phyloP scores from a whole-genome alignment of 441 rosid genomes.

The Mallotus japonicus region DNA sequence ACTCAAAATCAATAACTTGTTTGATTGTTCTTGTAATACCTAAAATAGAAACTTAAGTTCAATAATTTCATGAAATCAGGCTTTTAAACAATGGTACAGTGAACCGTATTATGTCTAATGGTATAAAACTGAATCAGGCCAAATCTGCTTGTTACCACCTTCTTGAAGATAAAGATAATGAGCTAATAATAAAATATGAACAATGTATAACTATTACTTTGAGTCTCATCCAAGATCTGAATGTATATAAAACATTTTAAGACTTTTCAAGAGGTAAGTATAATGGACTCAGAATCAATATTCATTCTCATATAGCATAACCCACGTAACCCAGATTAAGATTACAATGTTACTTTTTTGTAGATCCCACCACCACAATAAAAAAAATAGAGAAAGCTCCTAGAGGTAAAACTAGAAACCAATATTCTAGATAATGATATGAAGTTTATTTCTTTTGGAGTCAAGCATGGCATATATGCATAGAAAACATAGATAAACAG shows the following conservation, averaged over 20 bases:
- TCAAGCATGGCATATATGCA: slow-evolving; percentile 2
- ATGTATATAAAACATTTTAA: not conserved
- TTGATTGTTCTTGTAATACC: not conserved
- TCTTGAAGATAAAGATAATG: not conserved
- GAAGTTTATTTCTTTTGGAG: not conserved
- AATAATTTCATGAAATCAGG: not conserved
- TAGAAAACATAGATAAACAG: not conserved
- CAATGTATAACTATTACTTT: not conserved
- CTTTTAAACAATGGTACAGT: not conserved
- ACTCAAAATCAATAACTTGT: not conserved
- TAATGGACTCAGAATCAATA: not conserved
- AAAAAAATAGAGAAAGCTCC: slow-evolving; percentile 12
- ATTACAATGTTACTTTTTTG: not conserved
- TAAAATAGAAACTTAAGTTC: too few species aligned
- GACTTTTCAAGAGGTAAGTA: not conserved
- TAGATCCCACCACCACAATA: not conserved
- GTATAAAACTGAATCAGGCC: not conserved
- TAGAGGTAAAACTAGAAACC: not conserved
- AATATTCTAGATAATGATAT: not conserved
- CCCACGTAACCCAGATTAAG: not conserved
- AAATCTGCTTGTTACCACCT: too few species aligned
- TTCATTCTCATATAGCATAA: not conserved
- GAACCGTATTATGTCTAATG: too few species aligned
- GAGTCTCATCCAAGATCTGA: slow-evolving; percentile 7
- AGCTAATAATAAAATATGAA: not conserved